These are phyloP conservation scores for Tetrahymena malaccensis DNA, from an alignment of 73 alveolate genomes.

Conservation along the genomic window DNA sequence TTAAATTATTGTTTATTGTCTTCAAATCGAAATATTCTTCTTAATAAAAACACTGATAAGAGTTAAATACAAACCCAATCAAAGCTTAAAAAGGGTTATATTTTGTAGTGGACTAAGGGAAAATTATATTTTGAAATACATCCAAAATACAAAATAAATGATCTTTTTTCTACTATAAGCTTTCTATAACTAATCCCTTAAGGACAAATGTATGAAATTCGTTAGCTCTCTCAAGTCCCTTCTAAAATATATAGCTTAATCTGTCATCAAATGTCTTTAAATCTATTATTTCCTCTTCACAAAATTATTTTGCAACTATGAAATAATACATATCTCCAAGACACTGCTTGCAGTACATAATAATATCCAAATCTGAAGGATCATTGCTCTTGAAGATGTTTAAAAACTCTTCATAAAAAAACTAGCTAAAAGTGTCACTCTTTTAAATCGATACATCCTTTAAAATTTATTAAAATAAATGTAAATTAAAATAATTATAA, in stretches of 20 bases:
- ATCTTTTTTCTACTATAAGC: background rate
- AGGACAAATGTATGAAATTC: background rate
- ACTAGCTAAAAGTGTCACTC: background rate
- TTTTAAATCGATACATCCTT: background rate
- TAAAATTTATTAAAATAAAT: background rate
- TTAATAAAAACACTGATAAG: background rate
- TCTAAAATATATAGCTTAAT: background rate
- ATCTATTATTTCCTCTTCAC: background rate
- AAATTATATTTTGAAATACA: background rate
- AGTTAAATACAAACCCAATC: background rate
- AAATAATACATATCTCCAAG: background rate
- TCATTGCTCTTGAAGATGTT: background rate
- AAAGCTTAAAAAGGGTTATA: background rate
- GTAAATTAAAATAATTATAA: no score
- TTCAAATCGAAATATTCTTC: background rate
- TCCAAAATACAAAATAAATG: background rate
- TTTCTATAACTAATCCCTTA: background rate
- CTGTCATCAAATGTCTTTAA: background rate
- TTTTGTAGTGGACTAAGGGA: background rate
- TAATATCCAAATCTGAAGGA: background rate
- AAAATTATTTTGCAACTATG: background rate
- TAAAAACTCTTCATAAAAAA: background rate
- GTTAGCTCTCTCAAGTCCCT: background rate
- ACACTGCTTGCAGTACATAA: background rate
- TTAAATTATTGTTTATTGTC: background rate